Conservation (phyloP, 106 monocot genomes). For the Allium fistulosum region DNA sequence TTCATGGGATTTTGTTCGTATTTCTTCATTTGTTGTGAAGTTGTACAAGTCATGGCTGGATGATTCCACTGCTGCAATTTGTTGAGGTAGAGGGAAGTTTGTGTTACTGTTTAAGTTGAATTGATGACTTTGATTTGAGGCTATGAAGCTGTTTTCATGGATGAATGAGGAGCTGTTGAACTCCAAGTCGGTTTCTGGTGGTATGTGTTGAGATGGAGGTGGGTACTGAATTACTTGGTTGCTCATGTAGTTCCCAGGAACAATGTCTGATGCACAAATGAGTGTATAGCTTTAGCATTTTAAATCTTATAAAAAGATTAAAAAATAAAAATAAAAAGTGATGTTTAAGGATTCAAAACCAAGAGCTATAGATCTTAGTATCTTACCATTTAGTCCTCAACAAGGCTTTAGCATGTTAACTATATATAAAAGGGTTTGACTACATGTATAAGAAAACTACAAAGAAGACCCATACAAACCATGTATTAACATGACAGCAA, state of each 20-base stretch:
- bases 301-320: neutral
- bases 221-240: slow-evolving; percentile 12
- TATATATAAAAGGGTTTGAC: neutral
- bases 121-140: slow-evolving; percentile 9
- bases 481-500: no score
- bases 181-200: neutral
- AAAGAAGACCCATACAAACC: no score
- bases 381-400: neutral
- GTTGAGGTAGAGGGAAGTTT: slow-evolving; percentile 23
- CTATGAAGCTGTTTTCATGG: slow-evolving; percentile 16
- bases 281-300: neutral
- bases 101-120: slow-evolving; percentile 22
- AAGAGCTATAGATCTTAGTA: neutral
- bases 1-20: slow-evolving; percentile 45
- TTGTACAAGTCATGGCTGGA: slow-evolving; percentile 6
- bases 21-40: slow-evolving; percentile 42
- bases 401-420: neutral
- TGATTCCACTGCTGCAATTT: neutral
- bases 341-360: neutral
- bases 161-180: slow-evolving; percentile 21
- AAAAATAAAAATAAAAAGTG: neutral
- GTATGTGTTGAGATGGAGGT: neutral
- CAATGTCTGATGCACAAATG: neutral
- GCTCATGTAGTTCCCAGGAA: slow-evolving; percentile 10
- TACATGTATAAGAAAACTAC: no score